phyloP scores from a whole-genome alignment of 225 moss, liverwort and hornwort species.

The Polytrichum formosum region DNA sequence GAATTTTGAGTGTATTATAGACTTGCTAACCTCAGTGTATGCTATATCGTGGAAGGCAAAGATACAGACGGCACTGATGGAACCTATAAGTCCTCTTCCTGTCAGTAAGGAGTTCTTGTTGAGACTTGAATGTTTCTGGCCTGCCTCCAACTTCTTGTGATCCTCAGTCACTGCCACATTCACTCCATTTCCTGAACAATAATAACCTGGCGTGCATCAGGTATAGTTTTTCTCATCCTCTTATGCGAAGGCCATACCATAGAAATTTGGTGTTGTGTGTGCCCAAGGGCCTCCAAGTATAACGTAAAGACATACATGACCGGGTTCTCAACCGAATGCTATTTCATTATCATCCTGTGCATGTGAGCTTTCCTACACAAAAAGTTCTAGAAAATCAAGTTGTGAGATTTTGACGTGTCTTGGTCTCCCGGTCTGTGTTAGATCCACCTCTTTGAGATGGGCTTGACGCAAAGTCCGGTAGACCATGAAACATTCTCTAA shows the following conservation, averaged over 20 bases:
- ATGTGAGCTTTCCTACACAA: too few species aligned
- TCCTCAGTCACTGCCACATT: conserved; percentile 7
- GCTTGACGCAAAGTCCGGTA: too few species aligned
- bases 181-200: conserved; percentile 22
- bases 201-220: conserved; percentile 15
- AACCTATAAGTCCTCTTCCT: conserved; percentile 38
- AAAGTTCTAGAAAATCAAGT: too few species aligned
- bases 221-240: neutral
- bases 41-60: conserved; percentile 39
- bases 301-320: too few species aligned
- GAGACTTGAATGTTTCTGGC: neutral
- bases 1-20: too few species aligned
- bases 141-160: conserved; percentile 5
- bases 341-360: too few species aligned
- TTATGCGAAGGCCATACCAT: neutral
- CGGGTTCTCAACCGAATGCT: too few species aligned
- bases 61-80: conserved; percentile 29
- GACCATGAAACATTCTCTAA: too few species aligned
- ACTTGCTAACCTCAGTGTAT: conserved; percentile 31
- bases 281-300: too few species aligned
- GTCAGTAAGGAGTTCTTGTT: conserved; percentile 29
- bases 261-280: neutral
- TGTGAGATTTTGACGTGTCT: too few species aligned
- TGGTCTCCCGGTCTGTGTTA: too few species aligned
- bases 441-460: too few species aligned